Evolutionary conservation across 805 yeast genomes (phyloP).

Genomic region (Myxozyma kluyveri): DNA sequence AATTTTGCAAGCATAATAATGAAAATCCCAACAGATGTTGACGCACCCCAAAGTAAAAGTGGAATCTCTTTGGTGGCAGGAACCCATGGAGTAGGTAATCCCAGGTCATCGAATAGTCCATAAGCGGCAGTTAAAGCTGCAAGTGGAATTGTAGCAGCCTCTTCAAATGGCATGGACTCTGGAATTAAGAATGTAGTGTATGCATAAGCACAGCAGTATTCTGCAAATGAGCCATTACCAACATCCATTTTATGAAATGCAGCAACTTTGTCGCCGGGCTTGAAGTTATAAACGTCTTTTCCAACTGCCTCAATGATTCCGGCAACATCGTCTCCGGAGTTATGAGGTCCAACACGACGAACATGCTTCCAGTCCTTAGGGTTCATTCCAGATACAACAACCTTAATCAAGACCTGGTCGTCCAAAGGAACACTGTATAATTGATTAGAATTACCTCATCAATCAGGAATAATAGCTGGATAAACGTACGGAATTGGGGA

Average conservation of each 20-base stretch:
- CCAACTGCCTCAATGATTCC: constrained; percentile 21
- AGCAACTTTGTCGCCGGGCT: constrained; percentile 24
- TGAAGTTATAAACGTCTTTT: constrained; percentile 16
- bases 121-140: constrained; percentile 21
- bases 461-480: neutral
- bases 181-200: constrained; percentile 22
- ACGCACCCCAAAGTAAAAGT: constrained; percentile 25
- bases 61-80: constrained; percentile 21
- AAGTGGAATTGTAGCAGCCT: constrained; percentile 23
- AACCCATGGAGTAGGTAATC: constrained; percentile 25
- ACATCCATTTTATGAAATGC: constrained; percentile 23
- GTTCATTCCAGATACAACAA: constrained; percentile 23
- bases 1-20: constrained; percentile 22
- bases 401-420: constrained; percentile 22
- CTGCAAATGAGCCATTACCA: constrained; percentile 23
- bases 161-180: constrained; percentile 20
- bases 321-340: constrained; percentile 27
- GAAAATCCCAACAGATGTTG: constrained; percentile 22
- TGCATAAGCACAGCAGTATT: constrained; percentile 19
- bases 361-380: constrained; percentile 29
- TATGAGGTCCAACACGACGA: neutral
- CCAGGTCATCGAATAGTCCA: constrained; percentile 18
- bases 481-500: constrained; percentile 10
- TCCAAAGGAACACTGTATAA: constrained; percentile 6
- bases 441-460: neutral